Percentiles rank a stretch among this genome's conserved stretches.
phyloP scores from a whole-genome alignment of 1,284 basidiomycete species.

The Rhodotorula sp. region DNA sequence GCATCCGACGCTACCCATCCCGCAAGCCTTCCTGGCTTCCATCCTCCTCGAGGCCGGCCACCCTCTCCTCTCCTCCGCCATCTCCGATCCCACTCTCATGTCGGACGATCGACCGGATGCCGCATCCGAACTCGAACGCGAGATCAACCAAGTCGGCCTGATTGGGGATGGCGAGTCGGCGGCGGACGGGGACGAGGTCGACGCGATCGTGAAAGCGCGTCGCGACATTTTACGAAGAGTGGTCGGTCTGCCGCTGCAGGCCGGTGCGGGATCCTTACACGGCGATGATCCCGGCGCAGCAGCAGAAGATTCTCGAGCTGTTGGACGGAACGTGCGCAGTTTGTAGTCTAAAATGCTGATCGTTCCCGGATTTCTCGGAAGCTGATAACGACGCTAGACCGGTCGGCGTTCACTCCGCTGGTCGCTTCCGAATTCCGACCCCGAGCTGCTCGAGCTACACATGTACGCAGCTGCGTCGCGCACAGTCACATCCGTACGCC shows the following conservation, averaged over 20 bases:
- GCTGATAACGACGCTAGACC: too few species aligned
- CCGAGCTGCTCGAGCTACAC: too few species aligned
- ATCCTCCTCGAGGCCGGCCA: not conserved
- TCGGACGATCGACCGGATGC: not conserved
- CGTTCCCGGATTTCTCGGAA: too few species aligned
- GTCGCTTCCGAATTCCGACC: too few species aligned
- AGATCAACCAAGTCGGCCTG: not conserved
- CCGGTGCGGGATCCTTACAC: not conserved
- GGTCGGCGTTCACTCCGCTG: too few species aligned
- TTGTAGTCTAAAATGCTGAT: not conserved
- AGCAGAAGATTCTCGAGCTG: not conserved
- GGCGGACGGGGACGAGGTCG: not conserved
- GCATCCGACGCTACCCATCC: conserved; percentile 4
- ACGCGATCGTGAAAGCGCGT: not conserved
- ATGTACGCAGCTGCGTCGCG: too few species aligned
- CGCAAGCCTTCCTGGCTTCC: conserved; percentile 2
- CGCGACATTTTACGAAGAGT: not conserved
- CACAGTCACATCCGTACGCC: too few species aligned
- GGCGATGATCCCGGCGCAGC: not conserved
- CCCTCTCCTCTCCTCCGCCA: not conserved
- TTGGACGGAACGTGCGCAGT: not conserved
- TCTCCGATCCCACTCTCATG: not conserved
- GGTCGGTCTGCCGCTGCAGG: not conserved
- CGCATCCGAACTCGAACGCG: not conserved
- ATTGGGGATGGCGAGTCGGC: not conserved